These are phyloP conservation scores for Gleditsia sinensis DNA, from an alignment of 306 rosid species.

Conservation along the genomic window DNA sequence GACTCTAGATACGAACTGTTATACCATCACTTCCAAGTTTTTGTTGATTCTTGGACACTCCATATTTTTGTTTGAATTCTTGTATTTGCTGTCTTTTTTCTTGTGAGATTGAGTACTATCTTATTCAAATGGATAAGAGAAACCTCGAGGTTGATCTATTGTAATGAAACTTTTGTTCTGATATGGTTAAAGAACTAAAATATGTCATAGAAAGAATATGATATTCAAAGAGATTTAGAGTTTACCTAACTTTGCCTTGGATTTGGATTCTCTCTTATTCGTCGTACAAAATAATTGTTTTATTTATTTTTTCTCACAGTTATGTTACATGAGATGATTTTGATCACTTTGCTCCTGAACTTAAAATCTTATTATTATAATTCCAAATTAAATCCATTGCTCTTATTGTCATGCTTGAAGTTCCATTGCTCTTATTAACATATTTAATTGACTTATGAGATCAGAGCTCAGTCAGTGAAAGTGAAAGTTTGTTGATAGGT, in stretches of 20 bases:
- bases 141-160: not conserved
- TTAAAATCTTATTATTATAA: not conserved
- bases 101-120: not conserved
- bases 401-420: not conserved
- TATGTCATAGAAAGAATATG: not conserved
- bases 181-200: too few species aligned
- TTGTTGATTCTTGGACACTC: not conserved
- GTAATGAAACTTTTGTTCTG: not conserved
- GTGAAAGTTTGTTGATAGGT: not conserved
- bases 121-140: not conserved
- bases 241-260: not conserved
- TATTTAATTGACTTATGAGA: not conserved
- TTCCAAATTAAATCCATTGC: not conserved
- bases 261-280: not conserved
- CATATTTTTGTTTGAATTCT: not conserved
- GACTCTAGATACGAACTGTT: too few species aligned
- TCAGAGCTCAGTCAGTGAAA: not conserved
- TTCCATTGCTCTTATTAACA: not conserved
- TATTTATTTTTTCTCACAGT: too few species aligned
- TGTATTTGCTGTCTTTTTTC: not conserved
- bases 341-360: not conserved
- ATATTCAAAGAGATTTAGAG: not conserved
- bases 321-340: not conserved
- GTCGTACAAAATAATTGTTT: not conserved
- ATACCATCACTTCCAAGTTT: not conserved